These are phyloP conservation scores for Physcomitrium patens DNA, from an alignment of 225 moss, liverwort and hornwort species.

Conservation along the genomic window DNA sequence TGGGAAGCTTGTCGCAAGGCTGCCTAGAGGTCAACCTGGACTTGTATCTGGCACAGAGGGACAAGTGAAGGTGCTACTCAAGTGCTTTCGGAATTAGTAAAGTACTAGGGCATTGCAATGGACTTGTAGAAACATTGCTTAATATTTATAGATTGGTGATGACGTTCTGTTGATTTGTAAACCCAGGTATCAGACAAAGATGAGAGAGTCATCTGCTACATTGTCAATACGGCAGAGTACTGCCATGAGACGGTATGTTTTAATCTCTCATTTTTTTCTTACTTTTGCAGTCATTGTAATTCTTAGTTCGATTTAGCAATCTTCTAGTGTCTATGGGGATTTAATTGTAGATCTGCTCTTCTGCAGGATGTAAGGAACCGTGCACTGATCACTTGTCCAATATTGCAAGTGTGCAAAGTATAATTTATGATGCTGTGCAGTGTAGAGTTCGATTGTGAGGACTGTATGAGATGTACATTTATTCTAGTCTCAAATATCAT, in stretches of 20 bases:
- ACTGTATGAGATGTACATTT: constrained; percentile 4
- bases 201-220: constrained; percentile 96
- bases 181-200: constrained; percentile 92
- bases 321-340: constrained; percentile 6
- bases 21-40: constrained; percentile 96
- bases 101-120: constrained; percentile 20
- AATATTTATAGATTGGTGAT: not conserved
- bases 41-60: constrained; percentile 95
- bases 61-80: constrained; percentile 84
- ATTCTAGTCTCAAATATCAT: constrained; percentile 3
- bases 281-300: constrained; percentile 17
- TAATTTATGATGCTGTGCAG: constrained; percentile 3
- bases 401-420: constrained; percentile 14
- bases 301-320: constrained; percentile 14
- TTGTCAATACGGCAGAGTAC: constrained; percentile 98
- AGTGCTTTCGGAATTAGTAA: constrained; percentile 1
- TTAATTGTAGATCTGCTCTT: constrained; percentile 8
- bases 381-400: not conserved
- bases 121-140: constrained; percentile 4
- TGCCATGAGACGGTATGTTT: constrained; percentile 94
- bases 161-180: constrained; percentile 26
- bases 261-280: not conserved
- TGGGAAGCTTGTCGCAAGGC: constrained; percentile 77
- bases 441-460: not conserved
- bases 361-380: not conserved